Evolutionary conservation across 2,329 filamentous ascomycete genomes (phyloP), one percentile per base, ranked within the genome.

Genomic region (Sclerotinia borealis): DNA sequence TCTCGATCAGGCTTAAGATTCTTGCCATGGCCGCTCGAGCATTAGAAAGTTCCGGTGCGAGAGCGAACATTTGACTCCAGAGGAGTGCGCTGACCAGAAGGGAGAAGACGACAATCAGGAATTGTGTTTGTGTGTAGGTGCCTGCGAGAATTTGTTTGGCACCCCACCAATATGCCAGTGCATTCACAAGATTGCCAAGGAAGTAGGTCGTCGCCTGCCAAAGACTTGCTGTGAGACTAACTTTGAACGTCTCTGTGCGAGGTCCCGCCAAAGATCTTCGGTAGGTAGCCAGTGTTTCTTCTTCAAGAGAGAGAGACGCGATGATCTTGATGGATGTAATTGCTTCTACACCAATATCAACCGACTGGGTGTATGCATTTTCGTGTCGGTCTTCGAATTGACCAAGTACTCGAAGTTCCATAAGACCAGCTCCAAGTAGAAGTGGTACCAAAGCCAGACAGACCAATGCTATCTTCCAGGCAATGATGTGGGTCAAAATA

Each of bases 111-210:
- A 92, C 87, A 69, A 90, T 88, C 72, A 92, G 85, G 77, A 92
- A 92, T 13, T 89, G 83, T 34, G 85, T 84, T 49, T 84, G 83
- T 75, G 80, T 58, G 68, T 88, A 88, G 63, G 83, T 78, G 4
- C 89, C 88, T 45, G 81, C 79, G 61, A 87, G 82, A 65, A 92
- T 90, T 64, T 87, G 84, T 69, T 85, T 87, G 0, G 88, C 82
- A 6, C 89, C 89, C 88, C 89, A 92, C 87, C 88, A 92, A 75
- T 91, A 92, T 1, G 88, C 86, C 60, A 93, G 82, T 0, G 88
- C 88, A 71, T 92, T 90, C 29, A 91, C 83, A 50, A 90, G 79
- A 69, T 87, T 89, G 25, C 85, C 83, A 11, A 83, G 77, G 67
- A 81, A 83, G 71, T 85, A 83, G 19, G 84, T 79, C 22, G 86